These are phyloP conservation scores for Massospora cicadina DNA, from an alignment of 371 early-diverging fungal species.

Conservation along the genomic window DNA sequence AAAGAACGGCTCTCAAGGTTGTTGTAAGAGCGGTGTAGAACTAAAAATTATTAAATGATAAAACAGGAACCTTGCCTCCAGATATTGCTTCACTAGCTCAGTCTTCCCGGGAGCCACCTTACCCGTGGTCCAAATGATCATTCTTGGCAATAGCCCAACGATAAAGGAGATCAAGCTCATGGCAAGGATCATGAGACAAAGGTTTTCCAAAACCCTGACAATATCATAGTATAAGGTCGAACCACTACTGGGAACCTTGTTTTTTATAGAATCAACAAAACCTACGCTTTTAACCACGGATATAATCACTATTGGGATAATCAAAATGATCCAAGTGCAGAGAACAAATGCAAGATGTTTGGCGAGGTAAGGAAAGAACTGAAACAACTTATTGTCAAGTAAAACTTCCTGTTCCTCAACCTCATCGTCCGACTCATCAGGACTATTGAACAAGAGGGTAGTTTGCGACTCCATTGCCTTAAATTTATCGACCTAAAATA, in stretches of 20 bases:
- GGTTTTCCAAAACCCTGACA: background rate
- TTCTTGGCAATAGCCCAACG: background rate
- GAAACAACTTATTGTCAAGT: background rate
- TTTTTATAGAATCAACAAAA: background rate
- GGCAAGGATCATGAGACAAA: background rate
- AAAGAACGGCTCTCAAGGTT: background rate
- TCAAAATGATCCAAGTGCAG: background rate
- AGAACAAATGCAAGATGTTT: constrained; percentile 6
- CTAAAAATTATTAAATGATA: background rate
- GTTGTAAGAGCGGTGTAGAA: constrained; percentile 7
- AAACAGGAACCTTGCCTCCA: background rate
- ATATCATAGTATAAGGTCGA: background rate
- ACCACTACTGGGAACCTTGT: background rate
- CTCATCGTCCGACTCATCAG: constrained; percentile 1
- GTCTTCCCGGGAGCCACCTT: background rate
- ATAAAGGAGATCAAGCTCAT: background rate
- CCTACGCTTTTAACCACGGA: background rate
- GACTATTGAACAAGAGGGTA: background rate
- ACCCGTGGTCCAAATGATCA: background rate
- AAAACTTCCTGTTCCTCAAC: background rate
- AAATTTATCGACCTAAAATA: too few species aligned
- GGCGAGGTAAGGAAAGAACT: background rate
- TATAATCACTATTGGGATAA: background rate
- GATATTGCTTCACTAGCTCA: constrained; percentile 5
- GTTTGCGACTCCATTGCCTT: background rate